Conservation (phyloP, 164 flowering plant species). For the Nymphaea colorata region DNA sequence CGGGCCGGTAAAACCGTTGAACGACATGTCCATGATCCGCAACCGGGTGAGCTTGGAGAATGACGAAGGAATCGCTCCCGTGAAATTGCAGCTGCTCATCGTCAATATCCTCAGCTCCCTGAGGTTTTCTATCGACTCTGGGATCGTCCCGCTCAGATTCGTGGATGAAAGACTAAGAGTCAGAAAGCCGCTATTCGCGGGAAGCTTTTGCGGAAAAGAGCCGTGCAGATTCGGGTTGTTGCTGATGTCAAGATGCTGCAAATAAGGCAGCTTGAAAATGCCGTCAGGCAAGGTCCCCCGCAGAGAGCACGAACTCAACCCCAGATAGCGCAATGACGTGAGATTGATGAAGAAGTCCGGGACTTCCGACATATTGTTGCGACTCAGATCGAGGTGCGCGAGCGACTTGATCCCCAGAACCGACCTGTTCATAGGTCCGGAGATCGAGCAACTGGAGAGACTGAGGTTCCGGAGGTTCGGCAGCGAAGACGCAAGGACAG, state of each 20-base stretch:
- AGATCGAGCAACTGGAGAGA: conserved; percentile 1
- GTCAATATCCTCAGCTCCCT: neutral
- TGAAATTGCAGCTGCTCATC: neutral
- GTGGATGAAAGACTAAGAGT: neutral
- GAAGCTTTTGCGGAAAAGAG: conserved; percentile 9
- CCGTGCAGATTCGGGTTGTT: conserved; percentile 7
- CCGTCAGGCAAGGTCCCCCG: conserved; percentile 10
- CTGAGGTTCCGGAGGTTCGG: conserved; percentile 3
- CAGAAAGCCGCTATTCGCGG: conserved; percentile 1
- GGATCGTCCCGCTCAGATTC: conserved; percentile 9
- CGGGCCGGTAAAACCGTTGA: neutral
- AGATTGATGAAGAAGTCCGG: conserved; percentile 4
- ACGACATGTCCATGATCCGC: neutral
- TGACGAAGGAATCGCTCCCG: conserved; percentile 11
- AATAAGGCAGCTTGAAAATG: conserved; percentile 10
- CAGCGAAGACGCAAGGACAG: neutral
- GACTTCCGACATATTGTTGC: neutral
- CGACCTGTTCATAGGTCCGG: neutral
- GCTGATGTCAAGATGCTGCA: conserved; percentile 1
- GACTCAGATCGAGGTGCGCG: neutral
- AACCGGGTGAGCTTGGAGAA: conserved; percentile 8
- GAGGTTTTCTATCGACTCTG: conserved; percentile 18
- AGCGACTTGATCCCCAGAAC: neutral
- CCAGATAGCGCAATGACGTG: conserved; percentile 7
- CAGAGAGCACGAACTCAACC: conserved; percentile 4